Base-by-base conservation (phyloP, 2,329 filamentous ascomycete genomes). In the Hawksworthiomyces lignivorus region DNA sequence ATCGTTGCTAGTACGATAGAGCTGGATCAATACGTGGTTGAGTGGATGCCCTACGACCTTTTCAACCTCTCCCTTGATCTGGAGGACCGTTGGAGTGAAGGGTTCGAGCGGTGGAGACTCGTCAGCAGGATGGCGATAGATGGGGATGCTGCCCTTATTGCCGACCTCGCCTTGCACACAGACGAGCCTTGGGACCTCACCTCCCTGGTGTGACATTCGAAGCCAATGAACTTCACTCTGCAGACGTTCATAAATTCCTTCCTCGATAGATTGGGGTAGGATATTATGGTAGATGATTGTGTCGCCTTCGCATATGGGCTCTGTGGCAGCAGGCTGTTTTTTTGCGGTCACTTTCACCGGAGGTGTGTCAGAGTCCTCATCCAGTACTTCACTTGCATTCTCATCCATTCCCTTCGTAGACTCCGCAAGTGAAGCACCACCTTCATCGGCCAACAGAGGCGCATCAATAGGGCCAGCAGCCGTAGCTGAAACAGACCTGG, bases 111-210 rank as follows among this genome's bases (percentile, higher is more conserved):
- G 80, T 0, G 89, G 83, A 1, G 85, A 86, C 58, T 94, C 85
- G 56, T 98, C 92, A 4, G 87, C 78, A 33, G 92, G 92, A 61
- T 97, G 92, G 12, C 92, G 84, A 61, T 98, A 98, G n/a, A 97
- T 73, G 18, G 92, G 92, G 59, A 85, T 81, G 50, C 72, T 81
- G 15, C 85, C 86, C 53, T 90, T 80, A 0, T 68, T 57, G 29
- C 69, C 70, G 22, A 88, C 68, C 14, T 74, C 67, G 4, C 89
- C 92, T 59, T 97, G 89, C 17, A 94, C 88, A 36, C 87, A 88
- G 7, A 97, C 87, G 3, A 96, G 75, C 28, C 92, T 80, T 32
- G 92, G 92, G 0, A 97, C 92, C 53, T 92, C 84, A 20, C 92
- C 89, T 26, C 87, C 86, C 50, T 90, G 83, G 53, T 97, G 92